A percentile compares a stretch with the other conserved stretches of the same genome.
Conservation (phyloP, 2,329 filamentous ascomycete genomes). For the Monosporascus sp. region DNA sequence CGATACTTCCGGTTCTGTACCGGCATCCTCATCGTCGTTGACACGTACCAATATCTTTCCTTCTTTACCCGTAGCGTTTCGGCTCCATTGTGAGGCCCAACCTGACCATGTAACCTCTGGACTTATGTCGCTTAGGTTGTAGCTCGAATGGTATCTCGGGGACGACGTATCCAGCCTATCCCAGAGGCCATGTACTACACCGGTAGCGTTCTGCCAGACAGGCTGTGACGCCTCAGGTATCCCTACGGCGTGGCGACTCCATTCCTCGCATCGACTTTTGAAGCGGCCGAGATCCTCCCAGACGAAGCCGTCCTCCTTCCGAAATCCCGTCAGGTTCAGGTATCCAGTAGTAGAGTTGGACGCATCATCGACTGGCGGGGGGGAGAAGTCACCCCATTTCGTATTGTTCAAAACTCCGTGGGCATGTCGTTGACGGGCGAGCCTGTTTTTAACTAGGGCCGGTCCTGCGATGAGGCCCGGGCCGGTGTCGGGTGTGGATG, state of each 20-base stretch:
- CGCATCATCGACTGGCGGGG: conserved; percentile 27
- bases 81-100: conserved; percentile 57
- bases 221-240: conserved; percentile 36
- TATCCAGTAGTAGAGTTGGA: conserved; percentile 34
- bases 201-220: conserved; percentile 75
- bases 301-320: conserved; percentile 66
- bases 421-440: conserved; percentile 47
- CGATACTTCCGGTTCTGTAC: conserved; percentile 37
- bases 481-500: conserved; percentile 34
- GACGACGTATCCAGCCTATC: conserved; percentile 50
- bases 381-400: conserved; percentile 56
- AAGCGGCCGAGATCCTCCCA: conserved; percentile 71
- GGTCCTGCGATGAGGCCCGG: conserved; percentile 38
- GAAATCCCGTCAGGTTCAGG: conserved; percentile 73
- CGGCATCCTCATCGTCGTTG: conserved; percentile 45
- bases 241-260: conserved; percentile 47
- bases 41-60: conserved; percentile 68
- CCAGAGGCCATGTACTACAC: conserved; percentile 74
- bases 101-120: conserved; percentile 62
- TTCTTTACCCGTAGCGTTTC: conserved; percentile 72
- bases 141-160: conserved; percentile 41
- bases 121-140: conserved; percentile 61
- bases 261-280: conserved; percentile 58
- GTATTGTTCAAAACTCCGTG: conserved; percentile 51
- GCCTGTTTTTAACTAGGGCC: conserved; percentile 38